Evolutionary conservation across 164 flowering plant genomes (phyloP).

Genomic region (Taxillus chinensis): DNA sequence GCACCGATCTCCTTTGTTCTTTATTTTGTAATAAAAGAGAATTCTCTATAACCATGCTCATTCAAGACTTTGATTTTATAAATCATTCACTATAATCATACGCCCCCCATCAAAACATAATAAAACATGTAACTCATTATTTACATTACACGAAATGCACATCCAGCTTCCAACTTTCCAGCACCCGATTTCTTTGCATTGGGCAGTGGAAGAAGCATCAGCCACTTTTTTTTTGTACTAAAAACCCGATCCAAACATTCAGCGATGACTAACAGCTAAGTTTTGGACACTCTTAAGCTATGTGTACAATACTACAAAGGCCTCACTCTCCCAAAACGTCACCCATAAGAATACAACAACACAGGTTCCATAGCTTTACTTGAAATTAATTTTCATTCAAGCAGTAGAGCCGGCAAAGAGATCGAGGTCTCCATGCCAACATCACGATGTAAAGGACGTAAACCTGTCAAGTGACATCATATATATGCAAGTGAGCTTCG

Average conservation of each 20-base stretch:
- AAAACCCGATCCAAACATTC: not conserved
- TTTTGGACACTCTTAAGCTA: slow-evolving; percentile 7
- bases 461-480: slow-evolving; percentile 18
- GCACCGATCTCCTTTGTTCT: no score
- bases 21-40: no score
- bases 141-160: slow-evolving; percentile 11
- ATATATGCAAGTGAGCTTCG: slow-evolving; percentile 88
- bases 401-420: not conserved
- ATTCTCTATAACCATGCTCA: no score
- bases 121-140: not conserved
- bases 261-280: slow-evolving; percentile 8
- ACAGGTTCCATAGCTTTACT: not conserved
- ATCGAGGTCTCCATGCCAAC: not conserved
- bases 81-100: no score
- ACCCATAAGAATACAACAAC: slow-evolving; percentile 4
- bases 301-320: slow-evolving; percentile 4
- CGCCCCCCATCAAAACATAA: no score
- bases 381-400: not conserved
- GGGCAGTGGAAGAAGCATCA: slow-evolving; percentile 5
- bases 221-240: slow-evolving; percentile 4
- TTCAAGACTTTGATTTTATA: no score
- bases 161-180: slow-evolving; percentile 4
- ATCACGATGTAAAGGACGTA: not conserved
- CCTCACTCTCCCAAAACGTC: slow-evolving; percentile 4
- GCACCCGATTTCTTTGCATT: slow-evolving; percentile 3